Conservation (phyloP, 2,329 filamentous ascomycete species). For the Aspergillus uvarum region DNA sequence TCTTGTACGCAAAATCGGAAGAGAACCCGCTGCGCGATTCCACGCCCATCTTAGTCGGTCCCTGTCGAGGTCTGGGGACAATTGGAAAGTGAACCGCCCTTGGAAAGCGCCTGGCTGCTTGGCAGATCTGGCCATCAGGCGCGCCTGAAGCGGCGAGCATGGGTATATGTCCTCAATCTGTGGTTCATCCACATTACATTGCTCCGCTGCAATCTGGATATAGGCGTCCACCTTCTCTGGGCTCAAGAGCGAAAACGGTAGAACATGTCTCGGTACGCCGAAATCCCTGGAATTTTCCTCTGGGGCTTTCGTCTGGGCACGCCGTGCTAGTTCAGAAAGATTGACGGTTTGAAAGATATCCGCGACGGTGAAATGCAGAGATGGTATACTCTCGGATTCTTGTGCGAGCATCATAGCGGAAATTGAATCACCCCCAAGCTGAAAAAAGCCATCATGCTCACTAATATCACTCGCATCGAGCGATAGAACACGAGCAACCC, state of each 20-base stretch:
- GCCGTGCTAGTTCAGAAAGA: conserved; percentile 1
- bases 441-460: conserved; percentile 25
- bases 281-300: no score
- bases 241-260: conserved; percentile 4
- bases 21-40: no score
- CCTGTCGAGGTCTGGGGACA: no score
- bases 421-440: conserved; percentile 27
- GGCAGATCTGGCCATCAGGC: no score
- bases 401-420: conserved; percentile 19
- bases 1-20: no score
- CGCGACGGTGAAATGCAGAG: not conserved
- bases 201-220: not conserved
- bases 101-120: no score
- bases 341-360: conserved; percentile 2
- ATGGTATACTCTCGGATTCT: not conserved
- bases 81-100: no score
- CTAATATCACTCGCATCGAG: conserved; percentile 1
- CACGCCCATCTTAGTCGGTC: no score
- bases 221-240: not conserved
- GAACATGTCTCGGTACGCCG: no score
- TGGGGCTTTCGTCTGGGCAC: not conserved
- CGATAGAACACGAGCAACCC: not conserved
- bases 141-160: conserved; percentile 26
- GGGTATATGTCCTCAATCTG: conserved; percentile 25
- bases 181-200: not conserved